These are phyloP conservation scores for Neoscytalidium dimidiatum DNA, from an alignment of 2,329 filamentous ascomycete genomes.

Conservation along the genomic window DNA sequence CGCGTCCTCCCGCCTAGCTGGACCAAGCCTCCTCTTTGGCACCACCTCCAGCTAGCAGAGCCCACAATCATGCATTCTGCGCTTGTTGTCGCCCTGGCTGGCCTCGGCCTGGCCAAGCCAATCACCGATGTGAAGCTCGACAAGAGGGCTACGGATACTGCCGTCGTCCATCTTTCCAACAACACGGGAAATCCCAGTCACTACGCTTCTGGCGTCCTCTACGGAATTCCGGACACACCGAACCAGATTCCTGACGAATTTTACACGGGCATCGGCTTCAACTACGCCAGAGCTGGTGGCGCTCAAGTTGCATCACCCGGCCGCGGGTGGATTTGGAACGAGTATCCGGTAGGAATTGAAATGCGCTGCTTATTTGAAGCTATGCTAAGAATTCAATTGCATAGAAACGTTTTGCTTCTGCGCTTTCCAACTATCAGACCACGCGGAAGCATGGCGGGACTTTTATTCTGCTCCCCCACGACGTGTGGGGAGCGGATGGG, in stretches of 20 bases:
- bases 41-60: not conserved
- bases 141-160: conserved; percentile 23
- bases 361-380: not conserved
- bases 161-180: conserved; percentile 32
- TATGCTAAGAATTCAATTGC: not conserved
- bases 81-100: not conserved
- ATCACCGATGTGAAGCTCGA: not conserved
- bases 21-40: not conserved
- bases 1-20: not conserved
- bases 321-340: conserved; percentile 42
- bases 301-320: conserved; percentile 40
- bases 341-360: conserved; percentile 25
- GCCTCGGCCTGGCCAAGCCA: not conserved
- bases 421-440: conserved; percentile 49
- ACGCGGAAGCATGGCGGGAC: conserved; percentile 43
- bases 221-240: conserved; percentile 43
- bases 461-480: conserved; percentile 51
- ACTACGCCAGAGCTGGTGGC: conserved; percentile 44
- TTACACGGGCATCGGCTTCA: conserved; percentile 45
- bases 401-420: conserved; percentile 46
- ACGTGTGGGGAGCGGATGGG: conserved; percentile 53
- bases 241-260: conserved; percentile 43
- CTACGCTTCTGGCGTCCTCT: conserved; percentile 46
- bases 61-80: not conserved
- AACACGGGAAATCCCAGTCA: conserved; percentile 37